Conservation (phyloP, 2,329 filamentous ascomycete species). For the Penicillium sp. region DNA sequence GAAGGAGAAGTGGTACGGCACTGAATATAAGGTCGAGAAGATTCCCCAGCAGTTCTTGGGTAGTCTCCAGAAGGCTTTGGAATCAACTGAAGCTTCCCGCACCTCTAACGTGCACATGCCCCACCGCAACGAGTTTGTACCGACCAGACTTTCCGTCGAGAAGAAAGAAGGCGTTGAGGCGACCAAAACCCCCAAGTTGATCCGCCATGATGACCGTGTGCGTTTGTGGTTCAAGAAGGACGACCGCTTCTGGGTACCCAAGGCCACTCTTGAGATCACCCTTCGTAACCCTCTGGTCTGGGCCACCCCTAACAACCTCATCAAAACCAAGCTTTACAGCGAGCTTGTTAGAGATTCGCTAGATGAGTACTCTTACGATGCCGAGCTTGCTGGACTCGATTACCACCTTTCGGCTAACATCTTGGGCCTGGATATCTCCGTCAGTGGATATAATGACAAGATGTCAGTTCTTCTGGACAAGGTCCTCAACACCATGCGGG, state of each 20-base stretch:
- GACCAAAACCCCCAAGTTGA: conserved; percentile 71
- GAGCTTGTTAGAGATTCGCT: conserved; percentile 86
- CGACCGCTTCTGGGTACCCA: conserved; percentile 97
- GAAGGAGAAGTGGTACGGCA: conserved; percentile 97
- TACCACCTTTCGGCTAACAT: conserved; percentile 76
- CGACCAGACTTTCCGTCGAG: conserved; percentile 87
- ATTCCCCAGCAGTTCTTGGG: conserved; percentile 74
- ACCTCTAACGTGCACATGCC: conserved; percentile 78
- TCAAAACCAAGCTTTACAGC: conserved; percentile 78
- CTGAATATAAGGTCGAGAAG: conserved; percentile 82
- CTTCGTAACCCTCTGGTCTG: conserved; percentile 78
- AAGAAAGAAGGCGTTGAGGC: conserved; percentile 85
- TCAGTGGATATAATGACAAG: conserved; percentile 96
- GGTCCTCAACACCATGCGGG: conserved; percentile 78
- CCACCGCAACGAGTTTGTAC: conserved; percentile 93
- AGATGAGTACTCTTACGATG: conserved; percentile 93
- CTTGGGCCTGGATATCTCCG: conserved; percentile 72
- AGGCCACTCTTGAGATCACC: conserved; percentile 81
- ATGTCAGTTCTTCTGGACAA: conserved; percentile 87
- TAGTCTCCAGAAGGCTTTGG: conserved; percentile 66
- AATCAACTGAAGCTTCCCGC: conserved; percentile 59
- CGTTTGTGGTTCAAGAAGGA: conserved; percentile 98
- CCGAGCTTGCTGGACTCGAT: conserved; percentile 83
- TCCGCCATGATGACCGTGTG: conserved; percentile 78
- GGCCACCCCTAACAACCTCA: conserved; percentile 73